Conservation (phyloP, 371 early-diverging fungal genomes). For the Mortierella sp. region DNA sequence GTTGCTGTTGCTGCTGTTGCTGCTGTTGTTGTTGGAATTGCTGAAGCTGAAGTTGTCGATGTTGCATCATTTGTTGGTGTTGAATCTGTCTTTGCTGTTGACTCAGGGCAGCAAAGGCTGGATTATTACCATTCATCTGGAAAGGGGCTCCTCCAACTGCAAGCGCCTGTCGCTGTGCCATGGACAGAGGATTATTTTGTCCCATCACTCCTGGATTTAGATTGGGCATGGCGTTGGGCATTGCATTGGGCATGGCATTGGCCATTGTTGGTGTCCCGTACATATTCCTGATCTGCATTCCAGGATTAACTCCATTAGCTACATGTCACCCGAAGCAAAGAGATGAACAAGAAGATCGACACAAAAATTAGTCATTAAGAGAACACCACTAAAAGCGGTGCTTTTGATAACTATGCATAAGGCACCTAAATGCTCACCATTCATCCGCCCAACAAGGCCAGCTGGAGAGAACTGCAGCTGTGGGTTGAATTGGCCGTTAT, state of each 20-base stretch:
- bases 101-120: slow-evolving; percentile 30
- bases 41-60: slow-evolving; percentile 34
- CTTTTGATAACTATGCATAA: neutral
- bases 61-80: slow-evolving; percentile 45
- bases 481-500: slow-evolving; percentile 46
- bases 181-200: slow-evolving; percentile 44
- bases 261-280: slow-evolving; percentile 52
- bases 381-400: neutral
- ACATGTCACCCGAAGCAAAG: slow-evolving; percentile 2
- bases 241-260: slow-evolving; percentile 47
- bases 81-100: slow-evolving; percentile 40
- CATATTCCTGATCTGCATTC: slow-evolving; percentile 55
- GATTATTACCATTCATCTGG: slow-evolving; percentile 39
- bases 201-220: slow-evolving; percentile 36
- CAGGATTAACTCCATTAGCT: slow-evolving; percentile 40
- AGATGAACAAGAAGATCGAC: neutral
- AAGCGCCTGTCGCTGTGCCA: slow-evolving; percentile 45
- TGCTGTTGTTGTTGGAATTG: slow-evolving; percentile 33
- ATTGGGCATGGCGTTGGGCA: slow-evolving; percentile 51
- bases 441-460: slow-evolving; percentile 50
- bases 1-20: slow-evolving; percentile 26
- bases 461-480: slow-evolving; percentile 48
- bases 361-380: neutral
- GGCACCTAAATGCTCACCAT: slow-evolving; percentile 26
- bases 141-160: slow-evolving; percentile 27